Evolutionary conservation across 179 eudicot genomes (phyloP), one percentile per base, ranked within the genome.

Genomic region (Corrigiola litoralis): DNA sequence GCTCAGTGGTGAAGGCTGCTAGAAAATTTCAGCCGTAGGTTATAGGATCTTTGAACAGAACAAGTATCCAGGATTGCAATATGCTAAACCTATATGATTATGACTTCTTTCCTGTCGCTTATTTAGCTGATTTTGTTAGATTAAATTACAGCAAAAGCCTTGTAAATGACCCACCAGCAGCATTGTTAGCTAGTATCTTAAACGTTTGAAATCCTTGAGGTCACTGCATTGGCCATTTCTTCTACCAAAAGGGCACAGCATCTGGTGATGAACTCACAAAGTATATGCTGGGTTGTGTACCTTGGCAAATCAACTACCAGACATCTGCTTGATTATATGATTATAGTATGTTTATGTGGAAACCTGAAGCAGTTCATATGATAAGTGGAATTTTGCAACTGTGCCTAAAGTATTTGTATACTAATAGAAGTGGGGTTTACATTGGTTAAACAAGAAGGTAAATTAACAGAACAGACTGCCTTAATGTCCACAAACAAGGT

Each of bases 351-450:
- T 6, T 33, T 55, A 25, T 29, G 59, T 32, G 25, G 38, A 54
- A 54, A 54, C 40, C 2, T 24, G 59, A 54, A 12, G 59, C 6
- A 25, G 59, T 34, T 53, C 20, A 16, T 2, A 32, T 11, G 14
- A 21, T 27, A 10, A 62, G 66, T 62, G 66, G 66, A 46, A 64
- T 47, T 37, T 40, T n/a, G 36, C 62, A 42, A 18, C 37, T 20
- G 25, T 12, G 29, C 40, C 23, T 65, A 55, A 60, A 44, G 11
- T 42, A 23, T 56, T 33, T 34, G 25, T 38, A 29, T 21, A 45
- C 27, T 65, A 55, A 55, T 54, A 12, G 4, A 54, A 56, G 63
- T 56, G 63, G 55, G 45, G 24, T 66, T 32, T 42, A 36, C 31
- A 49, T 49, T 27, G n/a, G 33, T 31, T 37, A 38, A 24, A 40